A percentile compares a stretch with the other conserved stretches of the same genome.
Evolutionary conservation across 441 rosid species (phyloP).

Genomic region (Caryocar brasiliense): DNA sequence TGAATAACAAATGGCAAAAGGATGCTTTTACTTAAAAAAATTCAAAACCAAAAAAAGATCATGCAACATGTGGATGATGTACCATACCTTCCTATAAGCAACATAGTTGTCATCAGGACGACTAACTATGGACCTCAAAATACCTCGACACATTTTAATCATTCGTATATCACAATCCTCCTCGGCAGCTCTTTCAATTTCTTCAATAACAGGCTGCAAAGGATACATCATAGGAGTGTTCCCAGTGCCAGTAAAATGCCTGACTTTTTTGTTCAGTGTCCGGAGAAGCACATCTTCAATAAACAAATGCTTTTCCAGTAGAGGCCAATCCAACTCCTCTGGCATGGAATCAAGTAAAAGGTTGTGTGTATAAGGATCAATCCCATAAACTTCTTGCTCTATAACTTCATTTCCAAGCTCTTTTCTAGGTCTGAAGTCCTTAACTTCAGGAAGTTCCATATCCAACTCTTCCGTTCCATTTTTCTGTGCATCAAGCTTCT

Average conservation of each 20-base stretch:
- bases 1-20: too few relatives aligned
- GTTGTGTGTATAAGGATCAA: slow-evolving; percentile 96
- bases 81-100: slow-evolving; percentile 85
- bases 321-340: slow-evolving; percentile 73
- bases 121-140: slow-evolving; percentile 73
- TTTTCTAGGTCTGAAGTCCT: slow-evolving; percentile 91
- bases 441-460: slow-evolving; percentile 99
- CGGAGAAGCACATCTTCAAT: slow-evolving; percentile 83
- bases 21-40: too few relatives aligned
- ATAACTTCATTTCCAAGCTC: slow-evolving; percentile 81
- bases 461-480: slow-evolving; percentile 90
- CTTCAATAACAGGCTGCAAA: slow-evolving; percentile 77
- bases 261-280: slow-evolving; percentile 74
- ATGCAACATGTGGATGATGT: slow-evolving; percentile 1
- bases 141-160: slow-evolving; percentile 62
- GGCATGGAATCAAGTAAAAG: slow-evolving; percentile 99
- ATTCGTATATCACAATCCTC: slow-evolving; percentile 61
- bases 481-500: slow-evolving; percentile 86
- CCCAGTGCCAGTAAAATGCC: slow-evolving; percentile 80
- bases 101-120: slow-evolving; percentile 96
- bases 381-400: slow-evolving; percentile 99
- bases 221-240: slow-evolving; percentile 87
- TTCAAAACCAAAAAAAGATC: slow-evolving; percentile 7
- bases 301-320: slow-evolving; percentile 68
- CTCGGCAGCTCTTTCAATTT: slow-evolving; percentile 60